Evolutionary conservation across 2,329 filamentous ascomycete species (phyloP).

Genomic region (Seiridium unicorne): DNA sequence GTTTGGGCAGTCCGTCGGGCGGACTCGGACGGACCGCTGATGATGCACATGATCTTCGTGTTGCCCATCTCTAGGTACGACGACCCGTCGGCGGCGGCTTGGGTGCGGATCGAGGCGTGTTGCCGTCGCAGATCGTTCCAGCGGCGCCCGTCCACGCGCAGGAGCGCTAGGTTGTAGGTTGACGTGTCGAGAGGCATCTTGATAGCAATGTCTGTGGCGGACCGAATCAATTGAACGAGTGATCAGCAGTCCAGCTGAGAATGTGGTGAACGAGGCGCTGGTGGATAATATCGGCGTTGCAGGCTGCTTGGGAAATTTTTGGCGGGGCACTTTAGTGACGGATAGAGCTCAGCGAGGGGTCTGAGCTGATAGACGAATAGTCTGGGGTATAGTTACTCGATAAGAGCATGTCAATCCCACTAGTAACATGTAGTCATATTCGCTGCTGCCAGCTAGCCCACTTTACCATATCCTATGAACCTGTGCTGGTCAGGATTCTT

Average conservation of each 20-base stretch:
- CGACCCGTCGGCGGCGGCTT: slow-evolving; percentile 88
- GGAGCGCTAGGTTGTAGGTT: slow-evolving; percentile 81
- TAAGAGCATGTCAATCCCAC: neutral
- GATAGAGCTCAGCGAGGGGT: neutral
- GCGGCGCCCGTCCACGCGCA: slow-evolving; percentile 79
- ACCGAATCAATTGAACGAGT: too few relatives aligned
- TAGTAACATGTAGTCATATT: too few relatives aligned
- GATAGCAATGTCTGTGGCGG: neutral
- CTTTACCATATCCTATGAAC: too few relatives aligned
- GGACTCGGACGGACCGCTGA: slow-evolving; percentile 79
- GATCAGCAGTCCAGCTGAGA: too few relatives aligned
- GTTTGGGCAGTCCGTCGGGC: slow-evolving; percentile 45
- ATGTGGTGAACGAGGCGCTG: too few relatives aligned
- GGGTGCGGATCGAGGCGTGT: slow-evolving; percentile 86
- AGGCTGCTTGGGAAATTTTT: slow-evolving; percentile 3
- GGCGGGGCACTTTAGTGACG: neutral
- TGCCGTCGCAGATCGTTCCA: slow-evolving; percentile 96
- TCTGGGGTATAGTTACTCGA: neutral
- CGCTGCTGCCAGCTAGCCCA: too few relatives aligned
- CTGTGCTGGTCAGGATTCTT: too few relatives aligned
- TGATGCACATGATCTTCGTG: slow-evolving; percentile 92
- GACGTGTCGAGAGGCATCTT: slow-evolving; percentile 93
- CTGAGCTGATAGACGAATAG: neutral
- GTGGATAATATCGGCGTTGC: too few relatives aligned
- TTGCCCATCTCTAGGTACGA: slow-evolving; percentile 96